Base-by-base conservation (phyloP, 495 filamentous ascomycete genomes). In the Durotheca rogersii region DNA sequence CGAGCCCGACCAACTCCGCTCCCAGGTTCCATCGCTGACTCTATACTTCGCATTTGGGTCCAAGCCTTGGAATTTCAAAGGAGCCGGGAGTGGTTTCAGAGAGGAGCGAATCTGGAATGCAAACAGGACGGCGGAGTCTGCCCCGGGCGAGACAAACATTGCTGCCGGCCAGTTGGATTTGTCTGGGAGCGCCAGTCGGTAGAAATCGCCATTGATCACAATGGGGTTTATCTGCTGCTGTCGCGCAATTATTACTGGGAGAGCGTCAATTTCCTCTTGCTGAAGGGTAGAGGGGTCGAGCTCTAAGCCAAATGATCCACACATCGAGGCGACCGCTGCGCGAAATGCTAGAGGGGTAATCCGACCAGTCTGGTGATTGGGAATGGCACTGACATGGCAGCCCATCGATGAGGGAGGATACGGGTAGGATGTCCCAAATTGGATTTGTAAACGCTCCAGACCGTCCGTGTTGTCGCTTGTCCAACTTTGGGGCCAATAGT, bases 401-500 rank as follows among this genome's bases (percentile, higher is more conserved):
- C 74, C 76, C 77, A 81, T 81, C 0, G 78, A 68, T 10, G 72
- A 75, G 0, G 78, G 69, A 0, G 79, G 79, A 59, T 80, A 81
- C 0, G 67, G 76, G 10, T 78, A 66, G 0, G 77, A 79, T 0
- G 74, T 78, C 6, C 79, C 79, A 29, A 81, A 61, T 23, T 81
- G 78, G 51, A 81, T 81, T n/a, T 65, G 58, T 17, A 81, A 64
- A 10, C 77, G 72, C 33, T 77, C 69, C 1, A 78, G 55, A 2
- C 70, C 77, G 44, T 81, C 78, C 12, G 77, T 81, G 52, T 81
- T 67, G 30, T 81, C 79, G 0, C 74, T 78, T 0, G 79, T 77
- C 79, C 79, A 81, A 56, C 73, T 72, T 55, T 81, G 79, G 0
- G 79, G 76, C 70, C 76, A 80, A 56, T 74, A 82, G 36, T 80